Conservation (phyloP, 2,329 filamentous ascomycete genomes). For the Fusarium solani-melongenae region DNA sequence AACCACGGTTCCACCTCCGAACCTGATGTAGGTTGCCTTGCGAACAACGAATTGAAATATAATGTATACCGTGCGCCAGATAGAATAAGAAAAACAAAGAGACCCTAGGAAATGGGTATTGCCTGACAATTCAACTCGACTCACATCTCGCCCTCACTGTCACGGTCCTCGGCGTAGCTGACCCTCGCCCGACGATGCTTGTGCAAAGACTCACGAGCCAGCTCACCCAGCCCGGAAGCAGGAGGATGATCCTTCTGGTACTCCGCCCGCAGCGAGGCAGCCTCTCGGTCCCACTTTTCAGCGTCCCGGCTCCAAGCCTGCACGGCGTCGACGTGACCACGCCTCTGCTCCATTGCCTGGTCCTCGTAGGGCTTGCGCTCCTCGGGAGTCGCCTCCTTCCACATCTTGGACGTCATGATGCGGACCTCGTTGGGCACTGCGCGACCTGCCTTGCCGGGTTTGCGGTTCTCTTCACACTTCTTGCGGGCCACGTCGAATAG, state of each 20-base stretch:
- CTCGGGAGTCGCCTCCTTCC: constrained; percentile 80
- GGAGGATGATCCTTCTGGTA: constrained; percentile 66
- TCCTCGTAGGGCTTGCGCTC: constrained; percentile 83
- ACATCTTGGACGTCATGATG: constrained; percentile 87
- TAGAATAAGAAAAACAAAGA: not conserved
- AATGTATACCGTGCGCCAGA: constrained; percentile 12
- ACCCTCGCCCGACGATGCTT: constrained; percentile 53
- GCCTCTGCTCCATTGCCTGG: constrained; percentile 77
- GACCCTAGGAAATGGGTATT: constrained; percentile 12
- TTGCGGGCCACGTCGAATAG: constrained; percentile 72
- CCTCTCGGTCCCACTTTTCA: constrained; percentile 78
- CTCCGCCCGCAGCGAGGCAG: constrained; percentile 61
- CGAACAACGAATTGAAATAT: not conserved
- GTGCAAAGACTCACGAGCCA: constrained; percentile 32
- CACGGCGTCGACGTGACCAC: constrained; percentile 67
- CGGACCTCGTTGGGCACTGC: constrained; percentile 84
- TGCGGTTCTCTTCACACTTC: constrained; percentile 73
- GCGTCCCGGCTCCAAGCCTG: constrained; percentile 70
- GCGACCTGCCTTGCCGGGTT: constrained; percentile 68
- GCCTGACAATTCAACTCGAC: not conserved
- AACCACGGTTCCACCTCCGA: not conserved
- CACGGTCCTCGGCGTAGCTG: constrained; percentile 51
- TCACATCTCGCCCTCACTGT: constrained; percentile 44
- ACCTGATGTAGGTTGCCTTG: not conserved
- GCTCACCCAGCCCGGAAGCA: constrained; percentile 39